phyloP scores from a whole-genome alignment of 2,329 filamentous ascomycete species.

The Fusarium stilboides region DNA sequence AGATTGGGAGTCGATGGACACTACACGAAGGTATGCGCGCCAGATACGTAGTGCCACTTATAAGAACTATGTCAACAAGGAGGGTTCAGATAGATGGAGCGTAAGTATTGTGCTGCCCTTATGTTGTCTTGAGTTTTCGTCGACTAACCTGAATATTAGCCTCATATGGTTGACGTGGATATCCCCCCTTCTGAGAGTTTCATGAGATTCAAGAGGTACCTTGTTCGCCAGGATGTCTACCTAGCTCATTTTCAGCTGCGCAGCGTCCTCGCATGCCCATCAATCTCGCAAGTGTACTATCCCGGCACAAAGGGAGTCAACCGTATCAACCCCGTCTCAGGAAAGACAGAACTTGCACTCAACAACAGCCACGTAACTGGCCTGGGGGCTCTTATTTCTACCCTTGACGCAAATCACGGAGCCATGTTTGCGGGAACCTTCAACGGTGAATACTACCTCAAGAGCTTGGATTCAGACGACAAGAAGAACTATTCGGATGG shows the following conservation, averaged over 20 bases:
- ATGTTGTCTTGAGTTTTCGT: neutral
- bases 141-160: conserved; percentile 32
- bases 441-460: conserved; percentile 68
- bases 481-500: conserved; percentile 58
- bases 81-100: conserved; percentile 62
- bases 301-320: conserved; percentile 65
- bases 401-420: conserved; percentile 67
- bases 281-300: conserved; percentile 71
- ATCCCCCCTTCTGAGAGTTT: conserved; percentile 63
- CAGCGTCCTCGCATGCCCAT: conserved; percentile 72
- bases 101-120: conserved; percentile 57
- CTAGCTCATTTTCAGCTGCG: conserved; percentile 78
- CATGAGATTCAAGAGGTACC: conserved; percentile 72
- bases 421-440: conserved; percentile 74
- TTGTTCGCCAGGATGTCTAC: conserved; percentile 67
- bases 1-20: conserved; percentile 68
- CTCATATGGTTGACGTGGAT: conserved; percentile 41
- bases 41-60: conserved; percentile 65
- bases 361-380: conserved; percentile 58
- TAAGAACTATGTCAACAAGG: conserved; percentile 71
- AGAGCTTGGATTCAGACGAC: conserved; percentile 61
- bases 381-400: conserved; percentile 62
- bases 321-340: conserved; percentile 67
- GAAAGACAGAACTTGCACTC: conserved; percentile 62
- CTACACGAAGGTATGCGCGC: conserved; percentile 65